These are phyloP conservation scores for Penicillium silybi DNA, from an alignment of 495 filamentous ascomycete genomes.

Conservation along the genomic window DNA sequence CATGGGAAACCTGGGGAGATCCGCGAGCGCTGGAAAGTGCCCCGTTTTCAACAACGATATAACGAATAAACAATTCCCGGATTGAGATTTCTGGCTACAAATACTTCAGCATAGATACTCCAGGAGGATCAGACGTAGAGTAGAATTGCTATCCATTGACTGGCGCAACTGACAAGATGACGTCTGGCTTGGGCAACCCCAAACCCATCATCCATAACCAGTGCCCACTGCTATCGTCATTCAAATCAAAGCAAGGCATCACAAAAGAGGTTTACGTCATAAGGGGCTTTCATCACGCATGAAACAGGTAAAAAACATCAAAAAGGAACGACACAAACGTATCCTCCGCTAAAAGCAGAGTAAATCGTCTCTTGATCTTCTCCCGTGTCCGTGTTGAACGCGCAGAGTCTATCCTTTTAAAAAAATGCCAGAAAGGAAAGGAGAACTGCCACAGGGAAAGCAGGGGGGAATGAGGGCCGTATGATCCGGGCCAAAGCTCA, in stretches of 20 bases:
- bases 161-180: neutral
- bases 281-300: slow-evolving; percentile 3
- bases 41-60: slow-evolving; percentile 46
- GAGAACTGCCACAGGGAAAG: slow-evolving; percentile 8
- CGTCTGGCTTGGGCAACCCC: neutral
- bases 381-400: slow-evolving; percentile 23
- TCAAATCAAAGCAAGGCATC: neutral
- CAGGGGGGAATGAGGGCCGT: neutral
- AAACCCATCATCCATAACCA: neutral
- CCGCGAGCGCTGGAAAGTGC: slow-evolving; percentile 11
- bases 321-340: neutral
- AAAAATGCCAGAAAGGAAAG: neutral
- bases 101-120: neutral
- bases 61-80: slow-evolving; percentile 4
- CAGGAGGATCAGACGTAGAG: neutral
- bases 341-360: neutral
- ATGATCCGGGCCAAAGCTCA: neutral
- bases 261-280: neutral
- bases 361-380: neutral
- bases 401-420: neutral
- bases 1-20: neutral
- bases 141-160: neutral
- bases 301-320: slow-evolving; percentile 1
- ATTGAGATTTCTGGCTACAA: neutral
- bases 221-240: neutral